phyloP scores from a whole-genome alignment of 345 rosid genomes.

The Garcia nutans region DNA sequence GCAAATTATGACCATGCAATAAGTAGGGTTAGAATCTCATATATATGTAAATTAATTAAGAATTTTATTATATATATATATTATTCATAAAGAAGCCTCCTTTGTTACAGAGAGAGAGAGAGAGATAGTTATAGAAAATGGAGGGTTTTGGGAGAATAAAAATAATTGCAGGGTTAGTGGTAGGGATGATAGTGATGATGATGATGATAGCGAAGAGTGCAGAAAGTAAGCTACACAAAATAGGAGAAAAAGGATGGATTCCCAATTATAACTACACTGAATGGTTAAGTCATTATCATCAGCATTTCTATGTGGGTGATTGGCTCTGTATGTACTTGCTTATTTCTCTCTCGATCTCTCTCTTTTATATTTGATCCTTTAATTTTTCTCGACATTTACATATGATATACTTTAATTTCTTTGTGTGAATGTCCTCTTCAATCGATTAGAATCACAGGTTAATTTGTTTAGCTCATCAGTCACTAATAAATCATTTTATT shows the following conservation, averaged over 20 bases:
- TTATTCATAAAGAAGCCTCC: background rate
- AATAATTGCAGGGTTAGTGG: background rate
- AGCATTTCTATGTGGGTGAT: constrained; percentile 19
- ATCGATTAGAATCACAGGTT: background rate
- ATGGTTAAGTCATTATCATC: constrained; percentile 1
- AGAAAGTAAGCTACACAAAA: constrained; percentile 3
- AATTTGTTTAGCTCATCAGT: too few species aligned
- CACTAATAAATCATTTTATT: too few species aligned
- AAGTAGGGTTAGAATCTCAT: too few species aligned
- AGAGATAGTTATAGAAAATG: background rate
- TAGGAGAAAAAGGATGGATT: constrained; percentile 17
- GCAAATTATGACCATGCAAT: background rate
- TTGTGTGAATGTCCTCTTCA: background rate
- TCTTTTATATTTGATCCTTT: too few species aligned
- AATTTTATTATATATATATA: background rate
- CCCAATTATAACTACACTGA: constrained; percentile 17
- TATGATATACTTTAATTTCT: background rate
- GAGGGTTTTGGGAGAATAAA: background rate
- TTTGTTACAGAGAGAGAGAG: too few species aligned
- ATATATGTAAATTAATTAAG: too few species aligned
- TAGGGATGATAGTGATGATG: background rate
- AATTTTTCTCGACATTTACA: too few species aligned
- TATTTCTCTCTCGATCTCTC: background rate
- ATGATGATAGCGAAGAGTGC: background rate
- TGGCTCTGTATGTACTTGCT: constrained; percentile 9